Base-by-base conservation (phyloP, 768 basidiomycete species). In the Podaxis rugospora region DNA sequence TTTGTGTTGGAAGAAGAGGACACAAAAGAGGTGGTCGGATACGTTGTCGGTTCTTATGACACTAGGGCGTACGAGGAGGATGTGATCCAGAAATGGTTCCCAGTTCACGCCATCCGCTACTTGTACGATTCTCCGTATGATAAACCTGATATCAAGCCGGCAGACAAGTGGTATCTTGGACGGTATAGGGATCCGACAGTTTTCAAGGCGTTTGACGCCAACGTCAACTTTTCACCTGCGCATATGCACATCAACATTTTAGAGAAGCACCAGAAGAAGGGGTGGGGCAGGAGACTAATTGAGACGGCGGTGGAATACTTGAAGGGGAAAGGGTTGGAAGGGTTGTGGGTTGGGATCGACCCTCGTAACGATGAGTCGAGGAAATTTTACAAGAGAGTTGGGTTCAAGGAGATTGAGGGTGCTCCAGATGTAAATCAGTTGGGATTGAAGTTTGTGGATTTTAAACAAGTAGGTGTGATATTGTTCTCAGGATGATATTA, bases 201-300 rank as follows among this genome's bases (percentile, higher is more conserved):
- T 74, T 66, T 74, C 39, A 74, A 70, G 7, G 80, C 83, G 0
- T 70, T 81, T 14, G 80, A 83, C 7, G 77, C 80, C n/a, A 81
- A 80, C 63, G 74, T 90, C 62, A 72, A 77, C 4, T 89, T 87
- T 68, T 85, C 89, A 16, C 81, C 85, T 10, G 90, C 90, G 7
- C 89, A 92, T 71, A 64, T 92, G 65, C 90, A 93, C 69, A 86
- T 92, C 67, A 76, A 93, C 64, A 83, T 92, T 58, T 68, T 92
- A 66, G 80, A 85, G 25, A 77, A 76, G 46, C 83, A 89, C 68
- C 89, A 89, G 70, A 75, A 82, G 57, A 80, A 80, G 63, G 89
- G 89, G 23, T 89, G 85, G 84, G 90, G 90, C n/a, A 79, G 78
- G 68, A 83, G 72, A 69, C 69, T 92, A 64, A 83, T 92, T 37